Percentiles rank a stretch among this genome's conserved stretches.
Conservation (phyloP, 495 filamentous ascomycete genomes). For the Staphylotrichum longicolle region DNA sequence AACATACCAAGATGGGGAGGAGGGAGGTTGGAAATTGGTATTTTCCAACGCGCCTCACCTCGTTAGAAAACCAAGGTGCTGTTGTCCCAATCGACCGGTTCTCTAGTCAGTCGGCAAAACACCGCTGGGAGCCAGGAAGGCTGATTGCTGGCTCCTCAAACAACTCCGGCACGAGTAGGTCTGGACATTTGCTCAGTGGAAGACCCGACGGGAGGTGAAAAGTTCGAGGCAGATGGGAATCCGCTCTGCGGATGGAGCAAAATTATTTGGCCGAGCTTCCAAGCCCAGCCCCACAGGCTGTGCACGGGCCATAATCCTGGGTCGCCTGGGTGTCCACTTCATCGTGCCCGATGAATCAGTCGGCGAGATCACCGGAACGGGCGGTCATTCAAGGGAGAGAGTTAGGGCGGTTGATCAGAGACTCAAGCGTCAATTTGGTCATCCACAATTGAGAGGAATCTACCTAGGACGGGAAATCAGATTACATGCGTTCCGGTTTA, state of each 20-base stretch:
- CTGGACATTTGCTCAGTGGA: background rate
- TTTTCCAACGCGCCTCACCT: no score
- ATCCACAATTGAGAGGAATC: slow-evolving; percentile 10
- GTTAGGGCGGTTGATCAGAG: background rate
- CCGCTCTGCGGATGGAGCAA: no score
- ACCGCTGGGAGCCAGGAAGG: no score
- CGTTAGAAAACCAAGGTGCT: no score
- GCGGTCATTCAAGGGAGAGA: no score
- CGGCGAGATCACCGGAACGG: background rate
- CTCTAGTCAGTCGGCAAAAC: no score
- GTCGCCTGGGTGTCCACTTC: background rate
- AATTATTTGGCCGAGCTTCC: slow-evolving; percentile 4
- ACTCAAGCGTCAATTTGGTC: background rate
- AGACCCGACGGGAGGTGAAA: background rate
- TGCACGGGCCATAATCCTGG: slow-evolving; percentile 3
- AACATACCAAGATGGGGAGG: background rate
- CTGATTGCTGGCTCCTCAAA: no score
- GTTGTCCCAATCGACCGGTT: no score
- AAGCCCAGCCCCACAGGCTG: background rate
- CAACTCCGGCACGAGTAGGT: no score
- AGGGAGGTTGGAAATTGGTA: no score
- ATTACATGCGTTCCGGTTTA: slow-evolving; percentile 4
- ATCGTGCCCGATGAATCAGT: background rate
- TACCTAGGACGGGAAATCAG: slow-evolving; percentile 8
- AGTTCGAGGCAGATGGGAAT: background rate